Percentiles rank a stretch among this genome's conserved stretches.
phyloP scores from a whole-genome alignment of 169 alveolate genomes.

The Perkinsus marinus region DNA sequence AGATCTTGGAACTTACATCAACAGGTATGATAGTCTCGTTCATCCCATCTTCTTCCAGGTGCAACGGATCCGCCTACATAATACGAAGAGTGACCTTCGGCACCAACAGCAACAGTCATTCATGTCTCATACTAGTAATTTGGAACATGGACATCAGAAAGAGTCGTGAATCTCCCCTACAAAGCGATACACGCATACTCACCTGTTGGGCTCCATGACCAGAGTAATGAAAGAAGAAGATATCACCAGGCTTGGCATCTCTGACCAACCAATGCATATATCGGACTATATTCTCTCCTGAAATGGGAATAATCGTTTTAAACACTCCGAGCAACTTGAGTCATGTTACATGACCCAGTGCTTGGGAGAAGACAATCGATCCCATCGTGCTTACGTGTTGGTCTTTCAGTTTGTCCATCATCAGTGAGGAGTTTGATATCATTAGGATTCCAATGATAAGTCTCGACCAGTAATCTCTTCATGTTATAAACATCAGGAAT shows the following conservation, averaged over 20 bases:
- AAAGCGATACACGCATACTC: neutral
- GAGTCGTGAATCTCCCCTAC: no score
- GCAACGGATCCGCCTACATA: neutral
- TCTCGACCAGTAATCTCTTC: constrained; percentile 24
- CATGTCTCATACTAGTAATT: no score
- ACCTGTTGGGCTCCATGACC: constrained; percentile 40
- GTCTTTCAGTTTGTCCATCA: neutral
- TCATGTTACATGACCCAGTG: no score
- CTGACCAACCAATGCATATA: constrained; percentile 28
- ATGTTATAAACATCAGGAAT: constrained; percentile 36
- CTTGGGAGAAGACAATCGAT: no score
- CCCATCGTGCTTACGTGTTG: neutral
- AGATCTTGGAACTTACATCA: constrained; percentile 8
- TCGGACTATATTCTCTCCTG: constrained; percentile 11
- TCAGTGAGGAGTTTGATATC: neutral
- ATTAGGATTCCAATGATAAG: neutral
- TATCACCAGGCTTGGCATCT: constrained; percentile 38
- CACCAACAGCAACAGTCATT: no score
- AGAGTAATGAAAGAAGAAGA: constrained; percentile 41
- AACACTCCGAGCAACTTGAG: no score
- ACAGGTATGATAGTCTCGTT: constrained; percentile 46
- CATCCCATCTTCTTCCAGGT: constrained; percentile 34
- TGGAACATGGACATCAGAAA: no score
- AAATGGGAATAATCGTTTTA: neutral
- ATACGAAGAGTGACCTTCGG: no score